Evolutionary conservation across 306 rosid genomes (phyloP), one percentile per base, ranked within the genome.

Genomic region (Glycine soja): DNA sequence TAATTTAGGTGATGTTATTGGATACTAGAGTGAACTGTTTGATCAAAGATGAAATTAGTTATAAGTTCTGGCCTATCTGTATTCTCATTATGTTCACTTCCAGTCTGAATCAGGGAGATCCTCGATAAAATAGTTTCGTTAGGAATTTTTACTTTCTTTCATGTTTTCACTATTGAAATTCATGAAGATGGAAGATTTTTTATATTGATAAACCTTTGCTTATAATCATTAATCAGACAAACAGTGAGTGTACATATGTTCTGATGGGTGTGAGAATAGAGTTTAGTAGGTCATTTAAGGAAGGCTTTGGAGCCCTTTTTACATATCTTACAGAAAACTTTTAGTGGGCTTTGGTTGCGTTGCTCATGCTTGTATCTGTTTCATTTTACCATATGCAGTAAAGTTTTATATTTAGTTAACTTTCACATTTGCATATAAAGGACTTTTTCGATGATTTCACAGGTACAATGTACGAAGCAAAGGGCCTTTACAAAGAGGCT

Each of bases 401-500:
- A 75, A 62, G 4, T 47, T 70, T 71, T 48, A 30, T 7, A 12
- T 67, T 66, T 78, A 75, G 66, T 42, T 77, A 45, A 47, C 51
- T 50, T 61, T 24, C 2, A 50, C 48, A 58, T 43, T 65, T 32
- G 13, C 51, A 16, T 19, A 61, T 51, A 32, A 62, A 42, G 58
- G 42, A 30, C 71, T 16, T 58, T n/a, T 69, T 68, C 30, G 30
- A 50, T 62, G 30, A 50, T 62, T 80, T 82, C 64, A 57, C 86
- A 96, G 98, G 98, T 64, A 72, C 76, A 5, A 86, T 96, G 67
- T 62, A 81, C n/a, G 89, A 93, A 84, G 92, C 84, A 51, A 88
- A 88, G 83, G 94, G 95, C 36, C 84, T 81, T 63, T 61, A 93
- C 78, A 84, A 83, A 81, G 98, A 92, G 82, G 97, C 98, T 82